phyloP scores from a whole-genome alignment of 805 yeast species.

The Wickerhamomyces hampshirensis region DNA sequence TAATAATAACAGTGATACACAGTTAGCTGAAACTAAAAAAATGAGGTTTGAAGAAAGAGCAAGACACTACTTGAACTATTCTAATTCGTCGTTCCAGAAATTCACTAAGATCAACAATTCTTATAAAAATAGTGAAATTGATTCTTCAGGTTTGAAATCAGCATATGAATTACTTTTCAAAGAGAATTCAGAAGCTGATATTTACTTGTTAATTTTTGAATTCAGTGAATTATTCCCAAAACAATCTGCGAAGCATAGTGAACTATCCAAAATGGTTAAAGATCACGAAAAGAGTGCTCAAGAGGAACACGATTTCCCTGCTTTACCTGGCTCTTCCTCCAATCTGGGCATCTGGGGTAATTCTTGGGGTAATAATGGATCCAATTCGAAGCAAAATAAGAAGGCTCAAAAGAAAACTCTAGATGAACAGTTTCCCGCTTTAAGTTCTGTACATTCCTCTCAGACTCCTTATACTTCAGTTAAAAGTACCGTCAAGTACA shows the following conservation, averaged over 20 bases:
- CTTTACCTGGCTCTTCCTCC: constrained; percentile 31
- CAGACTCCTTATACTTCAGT: constrained; percentile 14
- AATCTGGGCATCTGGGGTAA: constrained; percentile 20
- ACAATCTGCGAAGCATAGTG: constrained; percentile 39
- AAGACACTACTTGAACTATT: constrained; percentile 64
- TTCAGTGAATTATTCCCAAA: constrained; percentile 51
- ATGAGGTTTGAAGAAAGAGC: constrained; percentile 80
- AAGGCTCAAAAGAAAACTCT: constrained; percentile 11
- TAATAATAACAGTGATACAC: constrained; percentile 33
- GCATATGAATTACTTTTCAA: constrained; percentile 47
- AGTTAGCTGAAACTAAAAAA: constrained; percentile 41
- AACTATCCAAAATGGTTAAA: constrained; percentile 27
- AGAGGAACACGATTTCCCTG: constrained; percentile 44
- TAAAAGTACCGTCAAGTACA: constrained; percentile 19
- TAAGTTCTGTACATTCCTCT: constrained; percentile 16
- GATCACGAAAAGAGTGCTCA: constrained; percentile 22
- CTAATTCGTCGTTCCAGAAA: constrained; percentile 37
- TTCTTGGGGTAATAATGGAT: constrained; percentile 13
- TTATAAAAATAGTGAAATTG: constrained; percentile 41
- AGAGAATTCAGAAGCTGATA: constrained; percentile 38
- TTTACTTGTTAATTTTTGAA: constrained; percentile 54
- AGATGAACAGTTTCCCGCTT: constrained; percentile 28
- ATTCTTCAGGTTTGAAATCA: constrained; percentile 42
- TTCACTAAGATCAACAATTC: constrained; percentile 47
- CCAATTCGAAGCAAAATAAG: constrained; percentile 13